A percentile compares a stretch with the other conserved stretches of the same genome.
These are phyloP conservation scores for Cladorrhinum sp. DNA, from an alignment of 2,329 filamentous ascomycete species.

Conservation along the genomic window DNA sequence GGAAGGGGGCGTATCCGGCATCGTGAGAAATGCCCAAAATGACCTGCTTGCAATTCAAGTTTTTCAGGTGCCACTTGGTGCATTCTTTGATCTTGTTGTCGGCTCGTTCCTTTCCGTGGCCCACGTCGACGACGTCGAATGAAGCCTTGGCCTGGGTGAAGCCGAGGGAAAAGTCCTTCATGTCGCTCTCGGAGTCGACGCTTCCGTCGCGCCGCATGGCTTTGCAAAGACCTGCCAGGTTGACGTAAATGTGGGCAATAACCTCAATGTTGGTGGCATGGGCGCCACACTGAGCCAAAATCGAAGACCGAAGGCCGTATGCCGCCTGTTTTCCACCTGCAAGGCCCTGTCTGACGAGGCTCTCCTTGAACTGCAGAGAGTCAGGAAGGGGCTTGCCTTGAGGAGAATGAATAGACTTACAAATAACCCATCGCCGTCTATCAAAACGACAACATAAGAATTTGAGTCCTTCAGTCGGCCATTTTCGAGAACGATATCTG, in stretches of 20 bases:
- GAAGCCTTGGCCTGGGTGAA: constrained; percentile 58
- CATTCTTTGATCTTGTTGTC: constrained; percentile 60
- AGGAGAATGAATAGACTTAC: too few relatives aligned
- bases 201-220: constrained; percentile 49
- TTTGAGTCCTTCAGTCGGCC: constrained; percentile 50
- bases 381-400: too few relatives aligned
- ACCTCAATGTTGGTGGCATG: constrained; percentile 53
- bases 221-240: constrained; percentile 48
- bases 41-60: constrained; percentile 60
- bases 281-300: constrained; percentile 46
- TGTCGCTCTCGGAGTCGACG: constrained; percentile 41
- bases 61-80: constrained; percentile 55
- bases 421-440: constrained; percentile 62
- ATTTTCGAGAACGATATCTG: constrained; percentile 38
- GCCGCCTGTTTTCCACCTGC: constrained; percentile 55
- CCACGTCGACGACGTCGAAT: constrained; percentile 64
- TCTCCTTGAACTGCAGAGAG: constrained; percentile 46
- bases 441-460: constrained; percentile 57
- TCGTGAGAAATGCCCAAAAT: constrained; percentile 62
- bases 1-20: constrained; percentile 56
- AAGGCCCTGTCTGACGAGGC: constrained; percentile 51
- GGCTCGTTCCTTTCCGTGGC: constrained; percentile 55
- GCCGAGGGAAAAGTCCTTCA: constrained; percentile 56
- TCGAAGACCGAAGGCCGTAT: constrained; percentile 45
- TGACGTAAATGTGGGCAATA: constrained; percentile 55